phyloP scores from a whole-genome alignment of 139 green algal genomes.

The Cymbomonas tetramitiformis region DNA sequence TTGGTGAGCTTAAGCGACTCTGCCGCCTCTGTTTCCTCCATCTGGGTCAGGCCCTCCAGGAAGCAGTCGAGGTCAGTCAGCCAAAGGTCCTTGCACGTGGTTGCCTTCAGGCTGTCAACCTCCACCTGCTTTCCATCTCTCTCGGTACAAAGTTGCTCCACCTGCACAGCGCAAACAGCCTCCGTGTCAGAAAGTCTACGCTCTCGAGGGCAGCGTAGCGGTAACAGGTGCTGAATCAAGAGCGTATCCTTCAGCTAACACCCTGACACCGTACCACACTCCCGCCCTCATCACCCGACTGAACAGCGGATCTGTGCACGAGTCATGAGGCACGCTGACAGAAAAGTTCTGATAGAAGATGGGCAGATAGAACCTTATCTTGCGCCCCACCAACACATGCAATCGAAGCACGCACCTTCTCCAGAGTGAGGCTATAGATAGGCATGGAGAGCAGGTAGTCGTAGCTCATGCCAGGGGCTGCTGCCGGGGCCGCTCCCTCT shows the following conservation, averaged over 20 bases:
- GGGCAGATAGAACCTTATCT: neutral
- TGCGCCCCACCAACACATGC: neutral
- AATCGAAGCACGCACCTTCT: constrained; percentile 86
- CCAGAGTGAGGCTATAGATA: constrained; percentile 77
- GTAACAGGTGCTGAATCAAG: neutral
- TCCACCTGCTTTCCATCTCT: constrained; percentile 20
- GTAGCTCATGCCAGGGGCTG: constrained; percentile 38
- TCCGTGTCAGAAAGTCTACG: neutral
- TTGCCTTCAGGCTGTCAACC: constrained; percentile 43
- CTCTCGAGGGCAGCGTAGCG: neutral
- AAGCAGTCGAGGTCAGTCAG: constrained; percentile 65
- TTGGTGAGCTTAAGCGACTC: constrained; percentile 18
- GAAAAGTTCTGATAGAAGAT: too few species aligned
- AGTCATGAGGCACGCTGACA: too few species aligned
- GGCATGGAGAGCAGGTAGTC: constrained; percentile 95
- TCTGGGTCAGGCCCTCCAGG: constrained; percentile 16
- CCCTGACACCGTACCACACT: too few species aligned
- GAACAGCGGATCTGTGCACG: too few species aligned
- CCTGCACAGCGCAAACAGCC: neutral
- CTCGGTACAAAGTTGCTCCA: constrained; percentile 13
- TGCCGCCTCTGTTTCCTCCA: constrained; percentile 29
- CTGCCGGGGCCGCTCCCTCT: neutral
- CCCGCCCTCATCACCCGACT: too few species aligned
- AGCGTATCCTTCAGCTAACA: too few species aligned
- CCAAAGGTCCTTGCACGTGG: constrained; percentile 59